These are phyloP conservation scores for Pichia sp. DNA, from an alignment of 1,139 yeast species.

Conservation along the genomic window DNA sequence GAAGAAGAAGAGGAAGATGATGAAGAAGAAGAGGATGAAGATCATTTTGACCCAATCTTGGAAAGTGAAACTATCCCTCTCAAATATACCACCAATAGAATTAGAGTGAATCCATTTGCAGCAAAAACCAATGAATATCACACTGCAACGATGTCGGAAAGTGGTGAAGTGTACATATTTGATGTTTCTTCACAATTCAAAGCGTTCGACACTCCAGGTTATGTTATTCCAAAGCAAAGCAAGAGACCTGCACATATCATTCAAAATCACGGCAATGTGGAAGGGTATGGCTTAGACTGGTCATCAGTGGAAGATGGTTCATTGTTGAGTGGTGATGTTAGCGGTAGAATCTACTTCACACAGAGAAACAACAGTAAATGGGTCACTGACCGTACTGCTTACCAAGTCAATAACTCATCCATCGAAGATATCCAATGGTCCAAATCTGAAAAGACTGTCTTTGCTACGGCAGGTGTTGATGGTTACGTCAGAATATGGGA, in stretches of 20 bases:
- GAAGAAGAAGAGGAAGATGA: slow-evolving; percentile 59
- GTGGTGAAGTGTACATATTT: slow-evolving; percentile 81
- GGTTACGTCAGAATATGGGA: slow-evolving; percentile 96
- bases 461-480: slow-evolving; percentile 89
- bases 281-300: slow-evolving; percentile 98
- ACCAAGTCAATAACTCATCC: slow-evolving; percentile 60
- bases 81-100: slow-evolving; percentile 79
- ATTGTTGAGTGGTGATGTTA: slow-evolving; percentile 79
- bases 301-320: slow-evolving; percentile 84
- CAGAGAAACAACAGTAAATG: slow-evolving; percentile 72
- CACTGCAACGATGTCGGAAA: slow-evolving; percentile 85
- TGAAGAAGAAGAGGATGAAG: slow-evolving; percentile 53
- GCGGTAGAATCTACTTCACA: slow-evolving; percentile 77
- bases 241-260: slow-evolving; percentile 85
- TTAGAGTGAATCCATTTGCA: slow-evolving; percentile 79
- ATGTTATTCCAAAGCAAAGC: slow-evolving; percentile 64
- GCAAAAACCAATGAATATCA: slow-evolving; percentile 61
- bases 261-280: slow-evolving; percentile 85
- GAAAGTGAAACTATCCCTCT: slow-evolving; percentile 76
- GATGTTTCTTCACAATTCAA: slow-evolving; percentile 74
- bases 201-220: slow-evolving; percentile 87
- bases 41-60: slow-evolving; percentile 72
- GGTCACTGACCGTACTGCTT: slow-evolving; percentile 84
- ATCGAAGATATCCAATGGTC: slow-evolving; percentile 98
- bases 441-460: slow-evolving; percentile 82